A percentile compares a stretch with the other conserved stretches of the same genome.
Evolutionary conservation across 164 flowering plant genomes (phyloP).

Genomic region (Cinnamomum chago): DNA sequence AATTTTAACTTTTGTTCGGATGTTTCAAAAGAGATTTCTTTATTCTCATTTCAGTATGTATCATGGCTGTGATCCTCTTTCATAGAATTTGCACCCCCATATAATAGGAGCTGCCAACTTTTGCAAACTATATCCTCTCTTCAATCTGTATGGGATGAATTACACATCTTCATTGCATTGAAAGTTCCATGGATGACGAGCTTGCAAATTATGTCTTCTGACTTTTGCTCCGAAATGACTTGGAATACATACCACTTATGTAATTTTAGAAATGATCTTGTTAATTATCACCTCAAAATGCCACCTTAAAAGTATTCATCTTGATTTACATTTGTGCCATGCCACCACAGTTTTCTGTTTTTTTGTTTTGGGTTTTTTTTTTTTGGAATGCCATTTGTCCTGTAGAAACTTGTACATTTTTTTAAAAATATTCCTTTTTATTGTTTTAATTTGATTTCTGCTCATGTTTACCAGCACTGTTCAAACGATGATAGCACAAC

Average conservation of each 20-base stretch:
- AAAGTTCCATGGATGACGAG: neutral
- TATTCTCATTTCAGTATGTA: too few relatives aligned
- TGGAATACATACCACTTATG: neutral
- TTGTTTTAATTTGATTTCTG: neutral
- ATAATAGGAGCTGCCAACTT: too few relatives aligned
- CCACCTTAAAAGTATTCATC: neutral
- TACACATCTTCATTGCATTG: too few relatives aligned
- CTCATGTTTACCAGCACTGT: slow-evolving; percentile 53
- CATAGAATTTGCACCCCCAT: too few relatives aligned
- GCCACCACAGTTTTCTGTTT: neutral
- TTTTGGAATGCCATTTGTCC: neutral
- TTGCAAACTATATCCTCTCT: too few relatives aligned
- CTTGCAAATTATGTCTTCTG: neutral
- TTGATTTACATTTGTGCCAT: neutral
- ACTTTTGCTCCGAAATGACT: neutral
- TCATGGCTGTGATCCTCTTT: too few relatives aligned
- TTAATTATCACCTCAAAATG: too few relatives aligned
- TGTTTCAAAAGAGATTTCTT: too few relatives aligned
- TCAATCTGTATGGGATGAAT: too few relatives aligned
- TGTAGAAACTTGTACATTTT: neutral
- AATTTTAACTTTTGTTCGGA: too few relatives aligned
- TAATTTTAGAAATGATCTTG: too few relatives aligned
- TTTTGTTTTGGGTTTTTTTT: too few relatives aligned
- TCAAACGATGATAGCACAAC: slow-evolving; percentile 58
- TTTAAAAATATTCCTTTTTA: neutral